phyloP scores from a whole-genome alignment of 345 rosid genomes.

The Rhodamnia rubescens region DNA sequence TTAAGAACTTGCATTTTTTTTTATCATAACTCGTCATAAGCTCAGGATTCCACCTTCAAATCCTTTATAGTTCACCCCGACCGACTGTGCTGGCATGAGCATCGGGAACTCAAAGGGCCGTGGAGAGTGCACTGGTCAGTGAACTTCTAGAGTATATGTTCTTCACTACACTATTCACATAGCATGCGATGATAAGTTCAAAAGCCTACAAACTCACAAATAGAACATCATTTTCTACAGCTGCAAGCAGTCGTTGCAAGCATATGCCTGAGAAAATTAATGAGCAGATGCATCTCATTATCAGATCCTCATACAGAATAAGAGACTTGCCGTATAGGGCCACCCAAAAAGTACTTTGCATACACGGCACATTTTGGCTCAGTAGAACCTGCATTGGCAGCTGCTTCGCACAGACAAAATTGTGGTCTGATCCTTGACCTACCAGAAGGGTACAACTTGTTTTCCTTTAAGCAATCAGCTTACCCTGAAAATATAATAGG shows the following conservation, averaged over 20 bases:
- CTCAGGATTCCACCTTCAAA: not conserved
- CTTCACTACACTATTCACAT: constrained; percentile 51
- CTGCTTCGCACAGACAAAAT: constrained; percentile 1
- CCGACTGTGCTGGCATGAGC: not conserved
- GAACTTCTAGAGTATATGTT: constrained; percentile 4
- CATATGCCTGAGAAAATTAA: constrained; percentile 35
- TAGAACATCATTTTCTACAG: constrained; percentile 12
- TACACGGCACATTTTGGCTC: not conserved
- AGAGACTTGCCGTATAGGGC: not conserved
- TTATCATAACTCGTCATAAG: not conserved
- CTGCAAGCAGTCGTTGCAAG: constrained; percentile 13
- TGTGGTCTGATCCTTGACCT: not conserved
- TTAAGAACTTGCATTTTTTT: not conserved
- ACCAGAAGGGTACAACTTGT: not conserved
- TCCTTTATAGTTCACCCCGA: not conserved
- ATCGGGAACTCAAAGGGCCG: not conserved
- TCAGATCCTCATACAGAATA: constrained; percentile 1
- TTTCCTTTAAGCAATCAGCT: not conserved
- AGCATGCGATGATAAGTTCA: constrained; percentile 11
- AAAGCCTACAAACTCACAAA: constrained; percentile 21
- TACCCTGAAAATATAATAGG: not conserved
- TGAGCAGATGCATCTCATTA: constrained; percentile 32
- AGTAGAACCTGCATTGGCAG: not conserved
- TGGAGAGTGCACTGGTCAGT: not conserved
- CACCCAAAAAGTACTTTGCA: not conserved